These are phyloP conservation scores for Porpolomopsis calyptriformis DNA, from an alignment of 768 basidiomycete genomes.

Conservation along the genomic window DNA sequence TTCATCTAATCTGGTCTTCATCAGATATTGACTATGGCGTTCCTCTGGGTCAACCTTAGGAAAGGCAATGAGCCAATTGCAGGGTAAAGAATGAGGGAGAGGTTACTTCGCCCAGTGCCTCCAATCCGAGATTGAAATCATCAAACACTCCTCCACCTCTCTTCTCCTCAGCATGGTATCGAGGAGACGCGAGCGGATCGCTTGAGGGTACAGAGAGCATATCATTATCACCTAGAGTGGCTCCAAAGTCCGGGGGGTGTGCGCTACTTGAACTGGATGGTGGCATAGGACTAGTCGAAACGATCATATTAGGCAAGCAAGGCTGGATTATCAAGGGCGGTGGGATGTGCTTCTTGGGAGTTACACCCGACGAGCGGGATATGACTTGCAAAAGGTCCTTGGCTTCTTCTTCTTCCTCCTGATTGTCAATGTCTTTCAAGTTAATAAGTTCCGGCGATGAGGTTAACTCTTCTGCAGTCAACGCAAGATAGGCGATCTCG, in stretches of 20 bases:
- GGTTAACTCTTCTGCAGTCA: constrained; percentile 34
- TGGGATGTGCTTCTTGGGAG: constrained; percentile 35
- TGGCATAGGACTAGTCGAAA: constrained; percentile 28
- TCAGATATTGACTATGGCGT: constrained; percentile 62
- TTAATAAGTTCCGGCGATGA: constrained; percentile 17
- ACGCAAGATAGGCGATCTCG: constrained; percentile 41
- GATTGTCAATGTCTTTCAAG: constrained; percentile 16
- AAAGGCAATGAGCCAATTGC: constrained; percentile 17
- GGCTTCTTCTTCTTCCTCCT: constrained; percentile 33
- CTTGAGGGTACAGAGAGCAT: constrained; percentile 12
- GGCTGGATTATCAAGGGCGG: constrained; percentile 46
- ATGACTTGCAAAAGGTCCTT: constrained; percentile 31
- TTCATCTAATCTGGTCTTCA: constrained; percentile 69
- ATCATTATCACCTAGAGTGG: constrained; percentile 13
- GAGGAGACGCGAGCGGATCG: constrained; percentile 33
- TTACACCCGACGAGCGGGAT: constrained; percentile 20
- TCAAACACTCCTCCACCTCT: constrained; percentile 41
- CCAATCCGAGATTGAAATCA: constrained; percentile 41
- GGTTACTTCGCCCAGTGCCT: not conserved
- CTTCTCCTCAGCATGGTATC: constrained; percentile 33
- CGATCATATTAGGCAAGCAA: constrained; percentile 18
- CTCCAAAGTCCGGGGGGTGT: constrained; percentile 38
- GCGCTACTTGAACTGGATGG: constrained; percentile 26
- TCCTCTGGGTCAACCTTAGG: constrained; percentile 67
- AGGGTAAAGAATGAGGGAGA: constrained; percentile 4